Evolutionary conservation across 2,329 filamentous ascomycete genomes (phyloP), one percentile per base, ranked within the genome.

Genomic region (Trichophyton mentagrophytes): DNA sequence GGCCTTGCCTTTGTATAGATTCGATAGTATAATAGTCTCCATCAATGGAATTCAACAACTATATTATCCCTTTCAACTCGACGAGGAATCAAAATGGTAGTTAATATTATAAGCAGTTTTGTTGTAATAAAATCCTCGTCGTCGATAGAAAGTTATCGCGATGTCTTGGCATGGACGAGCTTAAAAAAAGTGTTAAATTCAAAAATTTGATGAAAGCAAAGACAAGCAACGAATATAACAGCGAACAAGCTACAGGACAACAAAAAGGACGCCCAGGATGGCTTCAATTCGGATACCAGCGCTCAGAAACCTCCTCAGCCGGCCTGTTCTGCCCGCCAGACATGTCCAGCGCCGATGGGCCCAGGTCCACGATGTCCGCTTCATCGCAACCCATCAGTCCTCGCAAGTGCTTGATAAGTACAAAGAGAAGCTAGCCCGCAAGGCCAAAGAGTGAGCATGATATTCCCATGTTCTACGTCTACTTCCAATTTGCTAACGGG

Each of bases 341-440:
- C 51, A 56, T 30, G 58, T 62, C 4, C 92, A 96, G 74, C 84
- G 86, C 61, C 85, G 91, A 71, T 95, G 89, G 87, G 92, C 92
- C 1, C 89, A 89, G 69, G 90, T 96, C 33, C 89, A 95, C 73
- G 89, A 96, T 74, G 85, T 95, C 56, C 89, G 91, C 65, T 95
- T 92, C 79, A 82, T 96, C 53, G 87, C 87, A 63, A 93, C 90
- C 15, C 88, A 90, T 64, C 83, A 83, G 61, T 80, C 85, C 55
- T 72, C 70, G 25, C 80, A 81, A 67, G 78, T 96, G 44, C 72
- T 89, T 65, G 90, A 95, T 65, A 95, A 89, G 74, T 99, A 99
- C 78, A 84, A 83, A 67, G 82, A 86, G 61, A 96, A 96, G 78
- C 85, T 99, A 64, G 82, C 88, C 66, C 78, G 81, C 65, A 96